These are phyloP conservation scores for Vitis riparia DNA, from an alignment of 164 flowering plant genomes.

Conservation along the genomic window DNA sequence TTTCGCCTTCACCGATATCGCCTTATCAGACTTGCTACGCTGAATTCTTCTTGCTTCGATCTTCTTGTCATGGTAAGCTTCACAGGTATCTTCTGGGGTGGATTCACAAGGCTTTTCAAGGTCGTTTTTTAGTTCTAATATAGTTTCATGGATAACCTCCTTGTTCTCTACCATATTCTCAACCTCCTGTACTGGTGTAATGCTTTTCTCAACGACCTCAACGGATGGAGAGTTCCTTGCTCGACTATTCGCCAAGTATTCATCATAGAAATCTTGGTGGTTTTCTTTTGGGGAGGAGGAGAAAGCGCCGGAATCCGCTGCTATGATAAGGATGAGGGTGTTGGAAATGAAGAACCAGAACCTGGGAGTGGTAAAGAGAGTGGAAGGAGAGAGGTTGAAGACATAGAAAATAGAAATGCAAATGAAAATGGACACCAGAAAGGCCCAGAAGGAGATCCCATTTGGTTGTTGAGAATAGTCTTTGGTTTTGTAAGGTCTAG, in stretches of 20 bases:
- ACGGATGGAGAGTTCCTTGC: conserved; percentile 12
- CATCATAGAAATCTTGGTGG: conserved; percentile 31
- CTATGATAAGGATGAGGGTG: conserved; percentile 59
- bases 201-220: not conserved
- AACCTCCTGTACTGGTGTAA: not conserved
- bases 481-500: conserved; percentile 9
- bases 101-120: not conserved
- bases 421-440: conserved; percentile 29
- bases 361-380: conserved; percentile 39
- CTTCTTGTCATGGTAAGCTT: not conserved
- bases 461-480: conserved; percentile 16
- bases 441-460: conserved; percentile 34
- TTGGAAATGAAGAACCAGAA: conserved; percentile 71
- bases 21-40: conserved; percentile 24
- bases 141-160: not conserved
- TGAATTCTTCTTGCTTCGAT: not conserved
- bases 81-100: not conserved
- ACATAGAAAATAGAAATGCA: conserved; percentile 33
- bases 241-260: conserved; percentile 13
- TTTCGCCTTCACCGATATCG: not conserved
- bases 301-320: conserved; percentile 51
- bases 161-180: not conserved
- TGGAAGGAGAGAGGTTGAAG: conserved; percentile 42
- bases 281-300: conserved; percentile 28
- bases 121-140: not conserved